Base-by-base conservation (phyloP, 2,329 filamentous ascomycete genomes). In the Colletotrichum coccodes region DNA sequence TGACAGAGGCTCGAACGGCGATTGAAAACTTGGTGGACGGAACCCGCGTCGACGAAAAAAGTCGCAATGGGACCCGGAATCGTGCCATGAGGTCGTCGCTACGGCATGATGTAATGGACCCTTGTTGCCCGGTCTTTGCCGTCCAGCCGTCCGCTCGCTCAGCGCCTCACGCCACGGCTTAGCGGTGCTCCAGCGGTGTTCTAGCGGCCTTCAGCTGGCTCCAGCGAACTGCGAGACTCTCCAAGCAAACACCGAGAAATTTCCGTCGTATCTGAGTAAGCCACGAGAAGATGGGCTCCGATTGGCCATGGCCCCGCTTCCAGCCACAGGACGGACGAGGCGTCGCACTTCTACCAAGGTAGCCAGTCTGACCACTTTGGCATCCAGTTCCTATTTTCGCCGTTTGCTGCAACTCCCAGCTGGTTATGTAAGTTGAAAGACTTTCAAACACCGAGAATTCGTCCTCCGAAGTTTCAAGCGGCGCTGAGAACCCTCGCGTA, bases 221-320 rank as follows among this genome's bases (percentile, higher is more conserved):
- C n/a, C 62, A 38, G 71, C 58, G 56, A 73, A 73, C 70, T 38
- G 71, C 52, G 62, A 65, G 26, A 40, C 36, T 47, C 53, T 16
- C 59, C 23, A 18, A 61, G 61, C 61, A 70, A 64, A 77, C 61
- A 70, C 76, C 76, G 76, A 78, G 72, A 74, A 75, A 77, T 76
- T 73, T 68, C 76, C 76, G 74, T 46, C 4, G 6, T n/a, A 18
- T 36, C n/a, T 60, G 58, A 66, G 54, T 61, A 58, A 64, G 68
- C 68, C 14, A 16, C 7, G n/a, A 3, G 32, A 6, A 26, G 7
- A 11, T 12, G 28, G 18, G 9, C 12, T n/a, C 12, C 58, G 40
- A 70, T 68, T 70, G 54, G 68, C 54, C 16, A 6, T 3, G n/a
- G 8, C 6, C 3, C 40, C 3, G 6, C n/a, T 21, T 34, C 40